Evolutionary conservation across 2,329 filamentous ascomycete species (phyloP), one percentile per base, ranked within the genome.

Genomic region (Simplicillium aogashimaense): DNA sequence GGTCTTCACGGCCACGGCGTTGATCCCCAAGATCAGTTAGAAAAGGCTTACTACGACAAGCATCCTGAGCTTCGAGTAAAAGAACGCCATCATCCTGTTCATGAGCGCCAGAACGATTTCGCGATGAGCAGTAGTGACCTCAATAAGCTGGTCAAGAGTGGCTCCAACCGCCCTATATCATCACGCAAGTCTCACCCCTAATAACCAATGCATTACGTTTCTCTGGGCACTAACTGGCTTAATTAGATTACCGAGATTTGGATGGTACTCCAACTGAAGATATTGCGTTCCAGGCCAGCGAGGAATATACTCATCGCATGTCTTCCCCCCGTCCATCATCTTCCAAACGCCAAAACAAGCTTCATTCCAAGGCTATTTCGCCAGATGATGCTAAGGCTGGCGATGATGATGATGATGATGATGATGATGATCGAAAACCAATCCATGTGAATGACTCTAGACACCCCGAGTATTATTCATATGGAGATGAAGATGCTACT

Each of bases 11-110:
- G 89, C 35, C 90, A 95, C 54, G 88, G 87, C 39, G 70, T 85
- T 18, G 72, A 76, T 14, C 71, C 82, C 3, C 76, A 78, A 42
- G 86, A 94, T 63, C 86, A 83, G 56, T 85, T 97, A 32, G 87
- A 95, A 53, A 86, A 85, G 64, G 84, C 85, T 18, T 95, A 94
- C 74, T 94, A 92, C 55, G 78, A 87, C 53, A 95, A 92, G 63
- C 88, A 95, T 54, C 90, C 90, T 0, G 86, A 95, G 49, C 69
- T 83, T 25, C 71, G 76, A 41, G 78, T 83, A 56, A 86, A 90
- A 60, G 86, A 89, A 55, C 75, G 79, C 48, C 77, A 68, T 20
- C 65, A 65, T 9, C 66, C 71, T 34, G 63, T 76, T 20, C 64
- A 74, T 42, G 74, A 76, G 39, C 72, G 74, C 42, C 67, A 69